Evolutionary conservation across 2,329 filamentous ascomycete genomes (phyloP).

Genomic region (Volutella citrinella): DNA sequence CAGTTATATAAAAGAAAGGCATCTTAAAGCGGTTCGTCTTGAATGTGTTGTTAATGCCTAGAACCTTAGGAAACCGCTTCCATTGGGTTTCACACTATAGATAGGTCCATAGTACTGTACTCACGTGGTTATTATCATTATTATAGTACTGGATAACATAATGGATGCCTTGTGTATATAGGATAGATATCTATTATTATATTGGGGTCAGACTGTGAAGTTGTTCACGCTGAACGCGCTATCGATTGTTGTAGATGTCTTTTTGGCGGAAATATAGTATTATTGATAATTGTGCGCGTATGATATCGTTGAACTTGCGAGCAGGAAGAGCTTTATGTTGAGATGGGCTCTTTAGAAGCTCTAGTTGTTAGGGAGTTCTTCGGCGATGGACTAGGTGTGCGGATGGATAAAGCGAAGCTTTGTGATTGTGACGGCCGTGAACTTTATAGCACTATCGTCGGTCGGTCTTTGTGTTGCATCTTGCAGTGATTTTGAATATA

Average conservation of each 20-base stretch:
- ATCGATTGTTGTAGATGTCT: background rate
- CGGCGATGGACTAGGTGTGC: background rate
- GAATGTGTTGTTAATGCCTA: background rate
- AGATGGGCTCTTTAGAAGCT: no score
- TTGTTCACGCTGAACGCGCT: background rate
- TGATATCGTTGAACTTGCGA: background rate
- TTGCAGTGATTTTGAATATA: background rate
- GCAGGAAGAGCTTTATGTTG: background rate
- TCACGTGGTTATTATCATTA: background rate
- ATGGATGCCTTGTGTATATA: background rate
- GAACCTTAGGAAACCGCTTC: constrained; percentile 1
- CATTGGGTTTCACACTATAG: background rate
- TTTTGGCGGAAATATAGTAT: no score
- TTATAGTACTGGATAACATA: background rate
- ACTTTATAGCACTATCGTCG: background rate
- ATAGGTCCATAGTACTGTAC: background rate
- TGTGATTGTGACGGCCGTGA: background rate
- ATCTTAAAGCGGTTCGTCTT: background rate
- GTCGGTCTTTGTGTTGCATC: background rate
- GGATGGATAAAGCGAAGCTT: background rate
- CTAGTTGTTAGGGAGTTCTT: no score
- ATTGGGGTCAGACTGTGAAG: background rate
- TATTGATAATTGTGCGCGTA: background rate
- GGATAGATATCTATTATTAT: background rate
- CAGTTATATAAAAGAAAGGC: background rate